Evolutionary conservation across 371 early-diverging fungal genomes (phyloP), one percentile per base, ranked within the genome.

Genomic region (Saksenaea oblongispora): DNA sequence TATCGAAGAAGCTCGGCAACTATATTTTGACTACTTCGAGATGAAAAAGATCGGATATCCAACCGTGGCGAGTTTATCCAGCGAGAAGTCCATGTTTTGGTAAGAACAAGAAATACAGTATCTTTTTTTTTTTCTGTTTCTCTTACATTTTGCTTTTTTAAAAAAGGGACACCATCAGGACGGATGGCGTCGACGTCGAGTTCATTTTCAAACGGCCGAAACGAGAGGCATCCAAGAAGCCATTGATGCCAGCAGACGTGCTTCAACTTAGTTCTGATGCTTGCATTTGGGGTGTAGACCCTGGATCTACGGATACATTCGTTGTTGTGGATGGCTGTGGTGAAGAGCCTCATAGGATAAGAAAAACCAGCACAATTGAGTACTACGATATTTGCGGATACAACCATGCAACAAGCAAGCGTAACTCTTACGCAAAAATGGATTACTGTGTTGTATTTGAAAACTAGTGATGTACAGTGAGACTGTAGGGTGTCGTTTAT

Each of bases 261-360:
- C 14, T 2, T n/a, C n/a, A n/a, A 7, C 14, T 22, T 1, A 17
- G n/a, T n/a, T 7, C 7, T 2, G 10, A 44, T 44, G 44, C 44
- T 15, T 17, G 11, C n/a, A 34, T 55, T 2, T 65, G 55, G 42
- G 65, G 59, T 26, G 65, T 60, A 5, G 65, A 65, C 56, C 65
- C 60, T 3, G 56, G 65, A 9, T 27, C 56, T 7, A 65, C 60
- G 1, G 65, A 65, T 3, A 31, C 56, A 7, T 65, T 65, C 42
- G 60, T 65, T 9, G 60, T 56, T 2, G 55, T 53, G 17, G 60
- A 65, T 51, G 60, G 56, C 18, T 13, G 8, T 34, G 53, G 10
- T 1, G 36, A 22, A 13, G 44, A 55, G n/a, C 0, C 36, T 3
- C 51, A 55, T 18, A 27, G 60, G 2, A 59, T 65, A 31, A 39